Percentiles rank a stretch among this genome's conserved stretches.
phyloP scores from a whole-genome alignment of 331 rosid species.

The Phaseolus coccineus region DNA sequence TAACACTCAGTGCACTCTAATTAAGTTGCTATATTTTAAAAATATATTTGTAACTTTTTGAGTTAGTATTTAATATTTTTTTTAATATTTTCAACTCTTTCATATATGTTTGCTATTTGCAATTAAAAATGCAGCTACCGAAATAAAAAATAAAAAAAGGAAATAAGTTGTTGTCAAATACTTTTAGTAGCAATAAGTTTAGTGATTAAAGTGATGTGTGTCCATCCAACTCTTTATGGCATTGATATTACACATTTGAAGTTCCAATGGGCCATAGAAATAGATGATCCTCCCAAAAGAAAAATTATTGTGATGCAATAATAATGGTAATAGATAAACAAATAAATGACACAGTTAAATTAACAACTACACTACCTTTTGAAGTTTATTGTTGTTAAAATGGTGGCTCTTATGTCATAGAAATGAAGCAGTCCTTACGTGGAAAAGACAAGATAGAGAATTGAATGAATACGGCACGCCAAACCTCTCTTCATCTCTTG shows the following conservation, averaged over 20 bases:
- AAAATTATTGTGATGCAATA: not conserved
- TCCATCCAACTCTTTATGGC: not conserved
- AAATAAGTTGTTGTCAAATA: not conserved
- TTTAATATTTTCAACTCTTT: not conserved
- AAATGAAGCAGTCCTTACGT: not conserved
- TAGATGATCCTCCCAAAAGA: not conserved
- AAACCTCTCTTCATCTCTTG: conserved; percentile 29
- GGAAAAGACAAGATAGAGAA: conserved; percentile 43
- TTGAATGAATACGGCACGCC: conserved; percentile 59
- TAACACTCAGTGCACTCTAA: no score
- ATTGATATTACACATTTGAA: conserved; percentile 11
- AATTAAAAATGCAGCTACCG: not conserved
- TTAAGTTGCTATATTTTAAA: no score
- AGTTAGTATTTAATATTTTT: no score
- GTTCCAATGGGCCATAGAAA: conserved; percentile 8
- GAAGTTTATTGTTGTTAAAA: not conserved
- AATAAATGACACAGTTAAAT: not conserved
- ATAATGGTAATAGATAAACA: not conserved
- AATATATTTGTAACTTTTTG: no score
- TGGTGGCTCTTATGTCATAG: not conserved
- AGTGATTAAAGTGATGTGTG: not conserved
- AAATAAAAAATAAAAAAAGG: not conserved
- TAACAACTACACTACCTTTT: not conserved
- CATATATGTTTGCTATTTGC: not conserved
- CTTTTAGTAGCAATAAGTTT: not conserved